Evolutionary conservation across 495 filamentous ascomycete species (phyloP).

Genomic region (Articulospora tetracladia): DNA sequence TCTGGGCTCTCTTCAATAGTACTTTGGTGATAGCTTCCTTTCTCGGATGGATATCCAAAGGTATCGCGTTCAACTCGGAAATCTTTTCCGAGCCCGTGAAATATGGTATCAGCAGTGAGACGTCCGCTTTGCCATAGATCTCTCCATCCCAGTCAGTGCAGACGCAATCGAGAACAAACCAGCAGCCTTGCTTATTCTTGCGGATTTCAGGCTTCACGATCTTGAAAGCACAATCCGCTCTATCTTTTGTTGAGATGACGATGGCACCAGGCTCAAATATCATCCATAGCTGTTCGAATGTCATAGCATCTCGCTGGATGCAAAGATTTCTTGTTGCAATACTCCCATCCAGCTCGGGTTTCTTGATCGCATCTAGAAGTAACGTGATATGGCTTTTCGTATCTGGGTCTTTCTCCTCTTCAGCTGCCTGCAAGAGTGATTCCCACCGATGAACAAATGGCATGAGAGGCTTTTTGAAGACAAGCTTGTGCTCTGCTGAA

Average conservation of each 20-base stretch:
- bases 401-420: constrained; percentile 39
- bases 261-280: constrained; percentile 85
- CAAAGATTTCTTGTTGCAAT: constrained; percentile 78
- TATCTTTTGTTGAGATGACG: constrained; percentile 65
- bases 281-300: constrained; percentile 84
- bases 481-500: constrained; percentile 51
- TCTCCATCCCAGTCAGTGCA: neutral
- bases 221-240: neutral
- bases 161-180: neutral
- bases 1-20: too few species aligned
- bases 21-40: too few species aligned
- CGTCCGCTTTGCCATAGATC: neutral
- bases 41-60: constrained; percentile 47
- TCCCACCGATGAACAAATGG: constrained; percentile 65
- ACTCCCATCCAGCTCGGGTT: constrained; percentile 58
- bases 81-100: neutral
- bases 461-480: constrained; percentile 54
- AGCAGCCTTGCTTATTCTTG: neutral
- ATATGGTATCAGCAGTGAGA: neutral
- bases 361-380: constrained; percentile 49
- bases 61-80: neutral
- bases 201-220: neutral
- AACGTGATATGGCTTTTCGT: constrained; percentile 53
- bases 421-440: constrained; percentile 42
- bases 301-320: constrained; percentile 76